Conservation (phyloP, 345 rosid species). For the Sonneratia caseolaris region DNA sequence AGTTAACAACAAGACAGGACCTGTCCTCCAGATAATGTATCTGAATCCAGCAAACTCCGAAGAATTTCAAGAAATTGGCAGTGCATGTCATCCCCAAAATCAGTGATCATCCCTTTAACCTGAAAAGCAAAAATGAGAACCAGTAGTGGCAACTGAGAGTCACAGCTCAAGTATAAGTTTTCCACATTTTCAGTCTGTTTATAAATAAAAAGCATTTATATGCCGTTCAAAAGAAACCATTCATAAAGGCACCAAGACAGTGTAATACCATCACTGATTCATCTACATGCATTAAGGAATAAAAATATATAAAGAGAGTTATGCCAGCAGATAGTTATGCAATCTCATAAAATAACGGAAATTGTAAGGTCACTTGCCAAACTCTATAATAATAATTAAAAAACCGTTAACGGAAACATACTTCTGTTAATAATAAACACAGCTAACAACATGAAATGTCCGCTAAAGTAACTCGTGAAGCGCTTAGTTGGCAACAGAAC, state of each 20-base stretch:
- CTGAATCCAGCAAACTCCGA: slow-evolving; percentile 88
- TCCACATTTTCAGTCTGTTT: not conserved
- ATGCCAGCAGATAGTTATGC: not conserved
- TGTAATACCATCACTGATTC: not conserved
- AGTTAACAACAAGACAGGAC: slow-evolving; percentile 19
- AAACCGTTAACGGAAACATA: no score
- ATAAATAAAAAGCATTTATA: no score
- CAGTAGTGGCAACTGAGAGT: not conserved
- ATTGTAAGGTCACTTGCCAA: not conserved
- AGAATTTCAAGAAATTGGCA: slow-evolving; percentile 98
- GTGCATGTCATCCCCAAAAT: slow-evolving; percentile 90
- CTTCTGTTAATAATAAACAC: no score
- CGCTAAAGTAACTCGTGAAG: no score
- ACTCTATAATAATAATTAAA: no score
- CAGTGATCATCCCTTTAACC: slow-evolving; percentile 96
- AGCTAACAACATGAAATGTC: no score
- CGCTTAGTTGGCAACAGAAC: not conserved
- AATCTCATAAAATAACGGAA: not conserved
- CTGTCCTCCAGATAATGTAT: slow-evolving; percentile 67
- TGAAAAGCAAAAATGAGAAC: slow-evolving; percentile 16
- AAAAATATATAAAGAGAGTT: not conserved
- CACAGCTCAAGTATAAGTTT: not conserved
- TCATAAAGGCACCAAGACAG: not conserved
- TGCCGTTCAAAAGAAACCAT: not conserved
- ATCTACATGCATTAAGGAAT: not conserved